These are phyloP conservation scores for Talaromyces sp. DNA, from an alignment of 2,329 filamentous ascomycete genomes.

Conservation along the genomic window DNA sequence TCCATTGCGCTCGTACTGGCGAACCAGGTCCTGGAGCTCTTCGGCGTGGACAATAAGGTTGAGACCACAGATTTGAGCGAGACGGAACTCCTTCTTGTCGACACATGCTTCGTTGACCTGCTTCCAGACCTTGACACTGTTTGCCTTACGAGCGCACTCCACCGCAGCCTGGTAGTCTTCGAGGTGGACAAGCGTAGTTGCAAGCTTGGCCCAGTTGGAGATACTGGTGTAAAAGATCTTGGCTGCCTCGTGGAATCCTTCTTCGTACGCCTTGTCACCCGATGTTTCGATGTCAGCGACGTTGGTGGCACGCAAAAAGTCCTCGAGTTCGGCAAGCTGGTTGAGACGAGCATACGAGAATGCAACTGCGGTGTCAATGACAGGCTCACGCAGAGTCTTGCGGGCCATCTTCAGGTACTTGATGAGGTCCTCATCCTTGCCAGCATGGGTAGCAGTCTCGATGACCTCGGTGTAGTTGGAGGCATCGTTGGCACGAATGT, in stretches of 20 bases:
- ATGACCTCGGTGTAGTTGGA: slow-evolving; percentile 95
- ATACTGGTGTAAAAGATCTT: slow-evolving; percentile 99
- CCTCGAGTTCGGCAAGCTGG: slow-evolving; percentile 87
- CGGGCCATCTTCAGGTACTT: slow-evolving; percentile 96
- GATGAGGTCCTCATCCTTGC: slow-evolving; percentile 96
- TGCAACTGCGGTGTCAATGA: slow-evolving; percentile 88
- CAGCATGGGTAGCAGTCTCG: slow-evolving; percentile 88
- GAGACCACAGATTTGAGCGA: slow-evolving; percentile 97
- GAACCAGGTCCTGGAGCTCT: slow-evolving; percentile 85
- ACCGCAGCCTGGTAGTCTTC: slow-evolving; percentile 96
- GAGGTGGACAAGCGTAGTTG: slow-evolving; percentile 94
- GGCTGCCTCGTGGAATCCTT: slow-evolving; percentile 89
- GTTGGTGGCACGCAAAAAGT: slow-evolving; percentile 89
- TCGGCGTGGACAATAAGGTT: slow-evolving; percentile 98
- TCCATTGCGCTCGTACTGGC: slow-evolving; percentile 93
- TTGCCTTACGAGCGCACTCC: slow-evolving; percentile 95
- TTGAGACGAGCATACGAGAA: slow-evolving; percentile 92
- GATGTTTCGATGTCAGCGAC: slow-evolving; percentile 95
- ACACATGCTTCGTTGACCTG: slow-evolving; percentile 97
- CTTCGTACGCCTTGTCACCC: slow-evolving; percentile 94
- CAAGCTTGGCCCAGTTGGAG: slow-evolving; percentile 99
- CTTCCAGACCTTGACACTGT: slow-evolving; percentile 99
- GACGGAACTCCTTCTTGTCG: slow-evolving; percentile 95
- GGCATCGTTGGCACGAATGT: slow-evolving; percentile 90
- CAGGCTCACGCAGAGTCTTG: slow-evolving; percentile 89